Percentiles rank a stretch among this genome's conserved stretches.
Evolutionary conservation across 2,329 filamentous ascomycete species (phyloP).

Genomic region (Aspergillus quadricinctus): DNA sequence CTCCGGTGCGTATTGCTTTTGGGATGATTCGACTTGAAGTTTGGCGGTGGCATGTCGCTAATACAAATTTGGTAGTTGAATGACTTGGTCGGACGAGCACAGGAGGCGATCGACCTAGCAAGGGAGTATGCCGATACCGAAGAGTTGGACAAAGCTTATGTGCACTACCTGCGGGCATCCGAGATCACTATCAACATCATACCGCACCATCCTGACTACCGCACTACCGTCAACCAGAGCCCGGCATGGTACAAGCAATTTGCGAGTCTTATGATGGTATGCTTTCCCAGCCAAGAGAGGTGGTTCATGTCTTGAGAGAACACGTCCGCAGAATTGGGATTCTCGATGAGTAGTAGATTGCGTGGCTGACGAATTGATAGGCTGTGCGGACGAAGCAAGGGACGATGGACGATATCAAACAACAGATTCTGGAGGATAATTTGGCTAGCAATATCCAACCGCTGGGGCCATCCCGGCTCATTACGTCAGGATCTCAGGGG

Average conservation of each 20-base stretch:
- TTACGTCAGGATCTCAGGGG: slow-evolving; percentile 9
- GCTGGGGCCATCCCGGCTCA: slow-evolving; percentile 9
- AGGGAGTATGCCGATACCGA: slow-evolving; percentile 28
- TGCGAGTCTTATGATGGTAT: slow-evolving; percentile 46
- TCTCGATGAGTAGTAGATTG: not conserved
- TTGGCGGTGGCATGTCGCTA: slow-evolving; percentile 7
- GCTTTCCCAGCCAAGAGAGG: not conserved
- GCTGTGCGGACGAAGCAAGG: slow-evolving; percentile 39
- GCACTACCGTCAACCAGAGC: slow-evolving; percentile 56
- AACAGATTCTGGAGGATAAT: slow-evolving; percentile 38
- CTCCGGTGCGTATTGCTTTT: slow-evolving; percentile 23
- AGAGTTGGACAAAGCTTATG: slow-evolving; percentile 67
- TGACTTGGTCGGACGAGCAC: slow-evolving; percentile 31
- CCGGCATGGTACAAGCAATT: slow-evolving; percentile 48
- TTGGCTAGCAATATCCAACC: slow-evolving; percentile 26
- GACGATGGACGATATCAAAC: slow-evolving; percentile 40
- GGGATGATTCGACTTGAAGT: not conserved
- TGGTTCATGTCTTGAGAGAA: not conserved
- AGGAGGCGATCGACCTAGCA: slow-evolving; percentile 33
- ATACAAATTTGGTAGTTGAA: slow-evolving; percentile 26
- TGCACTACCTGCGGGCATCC: slow-evolving; percentile 78
- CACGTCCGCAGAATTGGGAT: not conserved
- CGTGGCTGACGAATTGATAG: slow-evolving; percentile 17
- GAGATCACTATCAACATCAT: slow-evolving; percentile 74
- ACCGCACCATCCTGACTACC: slow-evolving; percentile 70